Conservation (phyloP, 495 filamentous ascomycete genomes). For the Copromyces sp. region DNA sequence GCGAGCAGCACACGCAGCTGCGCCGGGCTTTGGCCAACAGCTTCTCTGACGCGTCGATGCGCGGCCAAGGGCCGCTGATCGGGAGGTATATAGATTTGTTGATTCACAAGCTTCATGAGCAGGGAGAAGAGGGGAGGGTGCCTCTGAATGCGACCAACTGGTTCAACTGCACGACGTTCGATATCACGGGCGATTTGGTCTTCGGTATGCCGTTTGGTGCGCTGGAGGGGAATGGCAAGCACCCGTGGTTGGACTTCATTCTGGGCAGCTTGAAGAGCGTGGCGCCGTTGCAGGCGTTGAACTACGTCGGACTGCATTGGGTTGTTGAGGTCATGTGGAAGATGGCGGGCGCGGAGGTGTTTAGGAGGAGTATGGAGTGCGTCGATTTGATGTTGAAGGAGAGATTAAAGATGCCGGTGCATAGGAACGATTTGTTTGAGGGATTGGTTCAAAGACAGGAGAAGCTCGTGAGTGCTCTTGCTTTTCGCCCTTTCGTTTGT, state of each 20-base stretch:
- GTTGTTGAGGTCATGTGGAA: not conserved
- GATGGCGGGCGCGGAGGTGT: not conserved
- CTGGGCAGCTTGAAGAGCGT: constrained; percentile 15
- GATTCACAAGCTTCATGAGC: constrained; percentile 23
- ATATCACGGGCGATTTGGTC: constrained; percentile 45
- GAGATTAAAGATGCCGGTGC: constrained; percentile 18
- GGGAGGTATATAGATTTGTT: constrained; percentile 29
- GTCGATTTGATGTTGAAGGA: constrained; percentile 17
- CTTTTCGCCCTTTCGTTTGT: not conserved
- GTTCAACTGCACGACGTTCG: constrained; percentile 48
- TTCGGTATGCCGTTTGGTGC: constrained; percentile 46
- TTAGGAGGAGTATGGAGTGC: constrained; percentile 5
- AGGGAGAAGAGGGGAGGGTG: constrained; percentile 3
- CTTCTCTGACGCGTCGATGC: constrained; percentile 36
- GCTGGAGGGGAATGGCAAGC: constrained; percentile 22
- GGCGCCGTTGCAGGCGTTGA: constrained; percentile 17
- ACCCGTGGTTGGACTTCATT: constrained; percentile 26
- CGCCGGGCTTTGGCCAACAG: constrained; percentile 38
- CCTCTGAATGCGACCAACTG: constrained; percentile 30
- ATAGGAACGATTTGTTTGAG: constrained; percentile 30
- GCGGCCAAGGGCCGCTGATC: constrained; percentile 30
- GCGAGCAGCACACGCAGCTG: constrained; percentile 28
- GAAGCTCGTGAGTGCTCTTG: constrained; percentile 7
- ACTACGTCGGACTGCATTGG: constrained; percentile 12
- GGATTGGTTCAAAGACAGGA: constrained; percentile 26